Evolutionary conservation across 148 eudicot species (phyloP).

Genomic region (Arbutus unedo): DNA sequence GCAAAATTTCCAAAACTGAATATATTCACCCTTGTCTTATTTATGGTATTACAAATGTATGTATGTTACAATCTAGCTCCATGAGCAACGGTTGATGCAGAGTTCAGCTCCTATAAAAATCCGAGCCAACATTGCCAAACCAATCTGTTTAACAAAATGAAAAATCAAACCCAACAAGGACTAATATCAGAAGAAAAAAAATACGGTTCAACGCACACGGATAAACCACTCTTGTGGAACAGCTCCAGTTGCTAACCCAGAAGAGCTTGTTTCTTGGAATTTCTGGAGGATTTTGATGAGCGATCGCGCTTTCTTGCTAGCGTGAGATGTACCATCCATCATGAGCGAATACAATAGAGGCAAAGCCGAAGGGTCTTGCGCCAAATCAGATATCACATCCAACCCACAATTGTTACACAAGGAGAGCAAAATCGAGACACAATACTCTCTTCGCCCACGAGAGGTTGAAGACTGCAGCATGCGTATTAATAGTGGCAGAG

Average conservation of each 20-base stretch:
- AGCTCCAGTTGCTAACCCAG: conserved; percentile 22
- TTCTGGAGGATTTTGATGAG: conserved; percentile 56
- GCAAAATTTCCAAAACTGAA: background rate
- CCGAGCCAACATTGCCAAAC: conserved; percentile 18
- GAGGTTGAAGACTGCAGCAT: conserved; percentile 38
- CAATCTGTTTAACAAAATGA: background rate
- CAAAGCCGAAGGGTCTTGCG: conserved; percentile 48
- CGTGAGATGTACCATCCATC: conserved; percentile 52
- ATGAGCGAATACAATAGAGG: conserved; percentile 41
- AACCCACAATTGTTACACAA: conserved; percentile 47
- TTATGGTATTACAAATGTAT: background rate
- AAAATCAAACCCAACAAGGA: background rate
- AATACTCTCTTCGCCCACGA: conserved; percentile 51
- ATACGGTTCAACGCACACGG: conserved; percentile 23
- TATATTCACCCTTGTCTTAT: background rate
- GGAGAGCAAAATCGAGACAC: conserved; percentile 56
- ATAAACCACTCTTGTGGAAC: conserved; percentile 32
- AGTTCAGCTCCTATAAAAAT: conserved; percentile 37
- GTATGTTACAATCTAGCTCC: background rate
- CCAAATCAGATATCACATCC: conserved; percentile 42
- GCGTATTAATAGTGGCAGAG: conserved; percentile 25
- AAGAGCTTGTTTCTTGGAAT: conserved; percentile 52
- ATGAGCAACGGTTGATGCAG: background rate
- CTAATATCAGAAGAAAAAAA: background rate
- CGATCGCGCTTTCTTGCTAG: conserved; percentile 51